Percentiles rank a stretch among this genome's conserved stretches.
Evolutionary conservation across 1,139 yeast species (phyloP).

Genomic region (Pneumocystis murina): DNA sequence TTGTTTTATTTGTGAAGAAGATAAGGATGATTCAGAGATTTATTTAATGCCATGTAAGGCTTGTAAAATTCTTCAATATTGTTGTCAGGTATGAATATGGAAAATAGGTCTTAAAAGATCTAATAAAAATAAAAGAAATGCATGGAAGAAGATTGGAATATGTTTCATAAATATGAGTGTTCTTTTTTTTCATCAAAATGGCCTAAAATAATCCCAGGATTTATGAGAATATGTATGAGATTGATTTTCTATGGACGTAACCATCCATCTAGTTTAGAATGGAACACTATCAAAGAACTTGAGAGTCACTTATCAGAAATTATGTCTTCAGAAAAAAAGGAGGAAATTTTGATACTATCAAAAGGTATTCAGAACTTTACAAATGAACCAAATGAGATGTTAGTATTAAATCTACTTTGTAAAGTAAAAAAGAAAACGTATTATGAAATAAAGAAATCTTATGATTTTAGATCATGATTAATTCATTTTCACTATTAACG

Average conservation of each 20-base stretch:
- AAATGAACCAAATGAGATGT: neutral
- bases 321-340: conserved; percentile 2
- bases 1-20: neutral
- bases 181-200: conserved; percentile 1
- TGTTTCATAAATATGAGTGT: conserved; percentile 11
- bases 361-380: conserved; percentile 11
- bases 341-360: conserved; percentile 4
- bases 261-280: neutral
- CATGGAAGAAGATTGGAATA: conserved; percentile 9
- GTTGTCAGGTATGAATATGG: neutral
- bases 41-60: neutral
- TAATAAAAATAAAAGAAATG: conserved; percentile 7
- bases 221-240: conserved; percentile 7
- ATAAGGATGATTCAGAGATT: neutral
- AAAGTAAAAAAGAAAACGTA: conserved; percentile 1
- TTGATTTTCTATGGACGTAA: conserved; percentile 1
- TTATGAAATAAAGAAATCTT: neutral
- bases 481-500: conserved; percentile 8
- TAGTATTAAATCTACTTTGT: conserved; percentile 3
- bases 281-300: neutral
- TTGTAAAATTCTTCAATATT: neutral
- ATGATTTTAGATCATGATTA: conserved; percentile 3
- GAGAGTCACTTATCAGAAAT: conserved; percentile 4
- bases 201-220: conserved; percentile 7
- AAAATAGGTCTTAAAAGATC: neutral